phyloP scores from a whole-genome alignment of 805 yeast genomes.

The Schizosaccharomyces octosporus region DNA sequence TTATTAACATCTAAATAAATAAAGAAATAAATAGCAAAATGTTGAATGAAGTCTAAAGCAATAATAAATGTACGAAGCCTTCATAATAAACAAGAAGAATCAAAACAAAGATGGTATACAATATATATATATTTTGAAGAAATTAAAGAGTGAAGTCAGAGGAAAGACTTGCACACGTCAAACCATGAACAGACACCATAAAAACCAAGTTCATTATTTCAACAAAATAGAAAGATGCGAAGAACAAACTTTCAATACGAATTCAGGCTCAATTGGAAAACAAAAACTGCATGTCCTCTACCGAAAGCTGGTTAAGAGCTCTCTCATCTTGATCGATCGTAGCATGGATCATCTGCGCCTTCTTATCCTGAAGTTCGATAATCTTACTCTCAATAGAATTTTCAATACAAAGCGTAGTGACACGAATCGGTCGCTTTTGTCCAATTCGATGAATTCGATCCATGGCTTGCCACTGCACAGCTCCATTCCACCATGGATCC shows the following conservation, averaged over 20 bases:
- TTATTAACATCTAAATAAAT: too few relatives aligned
- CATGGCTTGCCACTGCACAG: constrained; percentile 94
- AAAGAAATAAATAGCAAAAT: too few relatives aligned
- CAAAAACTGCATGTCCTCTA: constrained; percentile 83
- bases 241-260: not conserved
- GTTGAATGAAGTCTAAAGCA: too few relatives aligned
- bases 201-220: not conserved
- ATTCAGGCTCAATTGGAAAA: constrained; percentile 17
- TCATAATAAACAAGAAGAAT: too few relatives aligned
- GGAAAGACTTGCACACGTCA: too few relatives aligned
- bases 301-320: constrained; percentile 69
- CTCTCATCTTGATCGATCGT: constrained; percentile 81
- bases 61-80: too few relatives aligned
- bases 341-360: constrained; percentile 94
- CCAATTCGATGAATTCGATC: constrained; percentile 97
- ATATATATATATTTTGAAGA: too few relatives aligned
- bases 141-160: too few relatives aligned
- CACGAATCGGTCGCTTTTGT: constrained; percentile 78
- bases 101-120: too few relatives aligned
- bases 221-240: not conserved
- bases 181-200: not conserved
- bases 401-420: constrained; percentile 79
- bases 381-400: constrained; percentile 93
- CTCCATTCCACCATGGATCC: constrained; percentile 99
- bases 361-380: constrained; percentile 85